Base-by-base conservation (phyloP, 495 filamentous ascomycete genomes). In the Penicillium herquei region DNA sequence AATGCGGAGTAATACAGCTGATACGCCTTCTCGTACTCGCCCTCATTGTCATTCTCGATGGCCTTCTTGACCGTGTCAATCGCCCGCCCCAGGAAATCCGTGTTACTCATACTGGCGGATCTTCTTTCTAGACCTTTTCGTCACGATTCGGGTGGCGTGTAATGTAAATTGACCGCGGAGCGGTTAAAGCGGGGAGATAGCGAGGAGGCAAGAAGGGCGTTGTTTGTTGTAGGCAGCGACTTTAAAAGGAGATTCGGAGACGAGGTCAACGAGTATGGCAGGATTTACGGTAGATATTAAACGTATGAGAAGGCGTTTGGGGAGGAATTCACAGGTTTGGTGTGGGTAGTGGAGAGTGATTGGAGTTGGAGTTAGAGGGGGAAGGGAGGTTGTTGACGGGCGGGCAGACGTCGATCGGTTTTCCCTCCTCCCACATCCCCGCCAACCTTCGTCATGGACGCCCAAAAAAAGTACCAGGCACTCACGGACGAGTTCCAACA, bases 61-160 rank as follows among this genome's bases (percentile, higher is more conserved):
- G 94, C 94, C 72, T 92, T 92, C 76, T 96, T 95, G 58, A 98
- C 95, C 62, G 87, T 84, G 60, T 91, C 89, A 78, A 99, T 97
- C 48, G 94, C 94, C 63, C 92, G 88, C 67, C 90, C 91, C 59
- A 98, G 82, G 65, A 98, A 99, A 74, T 98, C 92, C 66, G 91
- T 95, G 70, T 96, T 95, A 62, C 91, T 96, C 94, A 98, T 98
- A 51, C 71, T 76, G 69, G 49, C 41, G 44, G 8, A 47, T 51
- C 30, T 17, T 47, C 3, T 42, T 47, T 55, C 48, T 37, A 44
- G 39, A 16, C 42, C 52, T n/a, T 37, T 21, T 54, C 10, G 49
- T 55, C 35, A 55, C 35, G 63, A 43, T 30, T 63, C 51, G 56
- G 18, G 35, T 26, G 58, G 18, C 26, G 61, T 46, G 21, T 26